phyloP scores from a whole-genome alignment of 1,284 basidiomycete genomes.

The Heimioporus punctisporus region DNA sequence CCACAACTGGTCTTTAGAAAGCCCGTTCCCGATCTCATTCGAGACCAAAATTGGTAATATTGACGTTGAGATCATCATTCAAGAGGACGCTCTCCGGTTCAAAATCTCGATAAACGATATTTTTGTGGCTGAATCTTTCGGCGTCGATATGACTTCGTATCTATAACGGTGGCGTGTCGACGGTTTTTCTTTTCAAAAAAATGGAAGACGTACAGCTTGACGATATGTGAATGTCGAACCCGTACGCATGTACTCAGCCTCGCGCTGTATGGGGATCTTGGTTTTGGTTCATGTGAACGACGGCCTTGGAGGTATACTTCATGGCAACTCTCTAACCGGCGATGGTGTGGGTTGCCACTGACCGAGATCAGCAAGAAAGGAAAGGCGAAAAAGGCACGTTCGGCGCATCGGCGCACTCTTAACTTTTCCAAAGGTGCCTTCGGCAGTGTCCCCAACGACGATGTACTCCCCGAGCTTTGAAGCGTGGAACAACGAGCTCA shows the following conservation, averaged over 20 bases:
- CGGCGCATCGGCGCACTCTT: slow-evolving; percentile 72
- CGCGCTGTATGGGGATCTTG: slow-evolving; percentile 90
- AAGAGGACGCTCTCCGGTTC: slow-evolving; percentile 92
- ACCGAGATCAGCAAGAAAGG: neutral
- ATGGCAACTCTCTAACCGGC: slow-evolving; percentile 97
- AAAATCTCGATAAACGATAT: slow-evolving; percentile 95
- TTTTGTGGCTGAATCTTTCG: slow-evolving; percentile 94
- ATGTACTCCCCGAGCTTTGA: slow-evolving; percentile 82
- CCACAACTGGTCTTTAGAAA: no score
- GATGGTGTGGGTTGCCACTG: slow-evolving; percentile 94
- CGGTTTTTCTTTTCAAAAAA: no score
- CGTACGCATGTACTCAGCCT: slow-evolving; percentile 95
- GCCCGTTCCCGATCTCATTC: no score
- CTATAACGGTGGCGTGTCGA: no score
- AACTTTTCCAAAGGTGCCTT: slow-evolving; percentile 98
- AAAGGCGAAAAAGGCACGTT: slow-evolving; percentile 2
- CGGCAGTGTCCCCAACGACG: slow-evolving; percentile 76
- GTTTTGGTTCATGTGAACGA: slow-evolving; percentile 93
- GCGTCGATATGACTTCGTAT: slow-evolving; percentile 95
- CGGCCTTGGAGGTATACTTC: slow-evolving; percentile 97
- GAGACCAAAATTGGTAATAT: no score
- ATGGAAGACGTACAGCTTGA: slow-evolving; percentile 77
- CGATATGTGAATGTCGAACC: slow-evolving; percentile 92
- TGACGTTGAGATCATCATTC: slow-evolving; percentile 84
- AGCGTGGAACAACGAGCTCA: slow-evolving; percentile 42